These are phyloP conservation scores for Juncus inflexus DNA, from an alignment of 176 grass and related monocot genomes.

Conservation along the genomic window DNA sequence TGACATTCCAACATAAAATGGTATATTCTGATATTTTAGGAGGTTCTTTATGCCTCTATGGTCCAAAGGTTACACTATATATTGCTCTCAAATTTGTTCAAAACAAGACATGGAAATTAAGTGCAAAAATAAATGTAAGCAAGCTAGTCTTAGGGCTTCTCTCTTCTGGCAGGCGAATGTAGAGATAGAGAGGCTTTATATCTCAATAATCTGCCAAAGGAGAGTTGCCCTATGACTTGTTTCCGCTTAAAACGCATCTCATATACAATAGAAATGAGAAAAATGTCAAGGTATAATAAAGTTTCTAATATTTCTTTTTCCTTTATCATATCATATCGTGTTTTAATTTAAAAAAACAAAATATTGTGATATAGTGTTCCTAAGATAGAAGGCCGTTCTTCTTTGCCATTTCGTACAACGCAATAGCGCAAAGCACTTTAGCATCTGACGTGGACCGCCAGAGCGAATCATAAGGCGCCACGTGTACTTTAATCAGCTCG, in stretches of 20 bases:
- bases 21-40: slow-evolving; percentile 27
- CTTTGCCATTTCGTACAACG: slow-evolving; percentile 91
- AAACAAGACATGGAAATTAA: not conserved
- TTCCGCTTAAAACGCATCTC: slow-evolving; percentile 13
- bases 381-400: slow-evolving; percentile 48
- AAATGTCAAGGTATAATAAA: no score
- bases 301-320: no score
- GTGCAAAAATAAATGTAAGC: slow-evolving; percentile 7
- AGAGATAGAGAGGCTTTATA: slow-evolving; percentile 5
- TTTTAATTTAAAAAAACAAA: not conserved
- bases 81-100: not conserved
- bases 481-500: slow-evolving; percentile 74
- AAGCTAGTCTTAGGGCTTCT: slow-evolving; percentile 47
- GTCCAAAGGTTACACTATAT: slow-evolving; percentile 20
- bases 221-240: slow-evolving; percentile 62
- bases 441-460: slow-evolving; percentile 60
- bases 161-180: slow-evolving; percentile 44
- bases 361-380: not conserved
- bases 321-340: no score
- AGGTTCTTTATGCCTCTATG: slow-evolving; percentile 3
- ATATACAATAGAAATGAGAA: no score
- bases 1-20: not conserved
- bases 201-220: slow-evolving; percentile 40
- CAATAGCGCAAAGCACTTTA: slow-evolving; percentile 67
- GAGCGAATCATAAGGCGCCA: slow-evolving; percentile 57